A percentile compares a stretch with the other conserved stretches of the same genome.
These are phyloP conservation scores for Flaveria ramosissima DNA, from an alignment of 129 eudicot genomes.

Conservation along the genomic window DNA sequence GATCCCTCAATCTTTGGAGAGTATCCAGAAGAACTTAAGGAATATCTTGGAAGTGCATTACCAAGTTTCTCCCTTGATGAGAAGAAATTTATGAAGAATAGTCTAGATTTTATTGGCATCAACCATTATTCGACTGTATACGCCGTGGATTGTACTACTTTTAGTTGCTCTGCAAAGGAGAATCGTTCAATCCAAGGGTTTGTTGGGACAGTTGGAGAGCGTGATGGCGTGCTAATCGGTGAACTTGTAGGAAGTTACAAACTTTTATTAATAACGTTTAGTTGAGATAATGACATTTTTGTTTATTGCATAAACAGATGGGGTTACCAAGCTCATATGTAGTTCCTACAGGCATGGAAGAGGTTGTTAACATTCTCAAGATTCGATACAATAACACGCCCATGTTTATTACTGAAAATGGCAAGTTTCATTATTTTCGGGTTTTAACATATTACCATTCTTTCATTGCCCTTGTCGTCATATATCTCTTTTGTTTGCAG, in stretches of 20 bases:
- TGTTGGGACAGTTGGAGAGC: slow-evolving; percentile 28
- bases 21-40: slow-evolving; percentile 65
- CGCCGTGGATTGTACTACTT: slow-evolving; percentile 55
- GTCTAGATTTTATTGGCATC: slow-evolving; percentile 68
- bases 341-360: slow-evolving; percentile 72
- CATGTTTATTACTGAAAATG: slow-evolving; percentile 73
- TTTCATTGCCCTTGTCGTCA: neutral
- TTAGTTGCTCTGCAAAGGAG: slow-evolving; percentile 34
- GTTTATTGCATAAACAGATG: slow-evolving; percentile 35
- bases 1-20: slow-evolving; percentile 73
- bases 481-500: slow-evolving; percentile 30
- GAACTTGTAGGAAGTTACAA: slow-evolving; percentile 45
- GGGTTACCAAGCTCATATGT: slow-evolving; percentile 43
- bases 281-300: neutral
- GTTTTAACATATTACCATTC: neutral
- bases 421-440: slow-evolving; percentile 32
- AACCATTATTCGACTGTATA: slow-evolving; percentile 65
- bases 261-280: neutral
- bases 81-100: slow-evolving; percentile 39
- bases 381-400: slow-evolving; percentile 60
- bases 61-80: slow-evolving; percentile 59
- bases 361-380: slow-evolving; percentile 48
- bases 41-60: slow-evolving; percentile 42
- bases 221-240: slow-evolving; percentile 66
- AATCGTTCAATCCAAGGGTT: slow-evolving; percentile 54